A percentile compares a stretch with the other conserved stretches of the same genome.
These are phyloP conservation scores for Fimicolochytrium jonesii DNA, from an alignment of 192 early-diverging fungal genomes.

Conservation along the genomic window DNA sequence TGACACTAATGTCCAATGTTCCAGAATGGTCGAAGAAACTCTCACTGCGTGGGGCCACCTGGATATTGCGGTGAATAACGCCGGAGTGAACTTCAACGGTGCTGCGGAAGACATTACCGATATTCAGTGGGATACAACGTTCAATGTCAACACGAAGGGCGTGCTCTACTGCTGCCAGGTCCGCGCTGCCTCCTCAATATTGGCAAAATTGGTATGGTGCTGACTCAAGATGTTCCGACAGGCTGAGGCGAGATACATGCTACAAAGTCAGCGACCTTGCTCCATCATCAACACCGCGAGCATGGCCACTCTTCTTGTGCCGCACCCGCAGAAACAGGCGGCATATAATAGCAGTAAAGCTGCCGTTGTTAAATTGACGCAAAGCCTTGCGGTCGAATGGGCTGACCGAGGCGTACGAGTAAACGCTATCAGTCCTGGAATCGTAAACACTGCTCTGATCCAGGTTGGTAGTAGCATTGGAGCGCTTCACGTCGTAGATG, in stretches of 20 bases:
- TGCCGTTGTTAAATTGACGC: conserved; percentile 35
- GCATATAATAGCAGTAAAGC: conserved; percentile 42
- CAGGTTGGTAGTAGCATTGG: no score
- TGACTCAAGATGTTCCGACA: no score
- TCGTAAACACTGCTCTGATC: conserved; percentile 36
- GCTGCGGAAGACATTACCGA: background rate
- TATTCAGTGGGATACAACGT: background rate
- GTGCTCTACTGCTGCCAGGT: background rate
- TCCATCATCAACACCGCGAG: conserved; percentile 39
- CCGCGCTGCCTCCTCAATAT: no score
- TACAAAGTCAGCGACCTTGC: background rate
- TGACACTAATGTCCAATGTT: no score
- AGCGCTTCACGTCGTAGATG: no score
- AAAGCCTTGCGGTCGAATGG: conserved; percentile 42
- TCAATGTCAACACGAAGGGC: conserved; percentile 1
- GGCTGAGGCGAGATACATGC: background rate
- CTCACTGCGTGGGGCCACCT: background rate
- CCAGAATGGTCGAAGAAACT: background rate
- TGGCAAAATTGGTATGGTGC: no score
- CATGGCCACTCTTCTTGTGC: conserved; percentile 35
- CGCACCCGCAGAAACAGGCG: conserved; percentile 36
- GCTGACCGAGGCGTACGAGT: conserved; percentile 37
- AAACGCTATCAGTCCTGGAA: conserved; percentile 37
- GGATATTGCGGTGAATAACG: background rate
- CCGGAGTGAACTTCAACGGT: background rate